Conservation (phyloP, 257 asterid species). For the Plectranthus barbatus region DNA sequence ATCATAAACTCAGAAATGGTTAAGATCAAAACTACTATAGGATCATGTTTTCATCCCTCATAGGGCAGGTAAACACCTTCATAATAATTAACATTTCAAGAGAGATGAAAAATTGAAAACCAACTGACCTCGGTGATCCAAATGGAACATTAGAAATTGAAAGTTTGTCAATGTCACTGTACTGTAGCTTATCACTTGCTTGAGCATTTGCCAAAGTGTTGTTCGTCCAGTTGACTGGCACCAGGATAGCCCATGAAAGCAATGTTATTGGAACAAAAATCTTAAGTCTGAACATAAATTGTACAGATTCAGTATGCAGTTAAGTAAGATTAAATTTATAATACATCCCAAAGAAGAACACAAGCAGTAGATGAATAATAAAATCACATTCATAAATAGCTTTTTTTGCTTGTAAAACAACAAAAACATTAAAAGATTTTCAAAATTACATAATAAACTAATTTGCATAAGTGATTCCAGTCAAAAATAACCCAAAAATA, state of each 20-base stretch:
- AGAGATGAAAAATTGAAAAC: background rate
- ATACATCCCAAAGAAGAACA: background rate
- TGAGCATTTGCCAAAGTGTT: constrained; percentile 46
- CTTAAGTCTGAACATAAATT: constrained; percentile 60
- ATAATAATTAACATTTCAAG: background rate
- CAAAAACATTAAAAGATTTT: background rate
- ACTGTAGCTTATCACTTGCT: constrained; percentile 36
- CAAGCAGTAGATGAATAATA: background rate
- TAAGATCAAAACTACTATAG: background rate
- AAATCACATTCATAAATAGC: background rate
- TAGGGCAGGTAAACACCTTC: background rate
- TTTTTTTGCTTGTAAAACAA: background rate
- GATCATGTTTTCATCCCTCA: background rate
- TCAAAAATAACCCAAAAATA: background rate
- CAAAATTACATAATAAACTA: background rate
- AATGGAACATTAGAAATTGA: constrained; percentile 77
- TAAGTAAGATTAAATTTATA: background rate
- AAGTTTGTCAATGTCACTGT: constrained; percentile 78
- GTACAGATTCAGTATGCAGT: constrained; percentile 7
- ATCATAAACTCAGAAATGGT: background rate
- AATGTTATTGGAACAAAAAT: constrained; percentile 78
- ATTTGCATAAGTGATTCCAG: background rate
- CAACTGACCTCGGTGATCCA: constrained; percentile 61
- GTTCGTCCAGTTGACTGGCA: constrained; percentile 95
- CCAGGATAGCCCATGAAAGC: constrained; percentile 75